phyloP scores from a whole-genome alignment of 352 stramenopile genomes.

The Phytophthora brassicae region DNA sequence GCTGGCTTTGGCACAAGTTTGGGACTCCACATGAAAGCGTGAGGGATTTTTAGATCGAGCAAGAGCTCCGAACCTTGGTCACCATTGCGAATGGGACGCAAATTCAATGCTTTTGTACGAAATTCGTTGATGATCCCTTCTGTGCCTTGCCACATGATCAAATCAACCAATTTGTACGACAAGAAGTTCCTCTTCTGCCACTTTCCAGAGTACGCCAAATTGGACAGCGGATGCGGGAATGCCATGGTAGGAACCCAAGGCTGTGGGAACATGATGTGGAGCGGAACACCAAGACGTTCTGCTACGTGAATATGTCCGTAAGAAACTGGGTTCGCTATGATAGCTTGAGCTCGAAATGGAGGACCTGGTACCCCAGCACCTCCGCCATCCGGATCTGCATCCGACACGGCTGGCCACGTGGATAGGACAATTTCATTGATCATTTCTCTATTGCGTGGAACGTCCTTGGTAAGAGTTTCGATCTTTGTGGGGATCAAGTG shows the following conservation, averaged over 20 bases:
- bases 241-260: constrained; percentile 82
- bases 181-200: constrained; percentile 62
- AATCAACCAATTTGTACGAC: constrained; percentile 85
- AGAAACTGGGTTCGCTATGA: constrained; percentile 92
- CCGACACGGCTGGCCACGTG: constrained; percentile 85
- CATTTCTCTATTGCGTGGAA: constrained; percentile 85
- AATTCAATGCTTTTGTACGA: constrained; percentile 51
- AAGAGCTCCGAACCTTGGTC: constrained; percentile 50
- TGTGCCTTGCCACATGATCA: constrained; percentile 64
- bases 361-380: constrained; percentile 34
- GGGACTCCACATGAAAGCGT: constrained; percentile 88
- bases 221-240: constrained; percentile 89
- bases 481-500: constrained; percentile 63
- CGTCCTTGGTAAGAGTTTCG: constrained; percentile 48
- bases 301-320: constrained; percentile 93
- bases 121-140: constrained; percentile 80
- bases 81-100: constrained; percentile 57
- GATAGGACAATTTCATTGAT: constrained; percentile 85
- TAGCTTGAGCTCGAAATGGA: constrained; percentile 85
- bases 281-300: constrained; percentile 86
- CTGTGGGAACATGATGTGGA: constrained; percentile 94
- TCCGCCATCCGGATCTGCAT: constrained; percentile 67
- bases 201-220: constrained; percentile 68
- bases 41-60: constrained; percentile 73
- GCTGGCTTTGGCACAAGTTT: constrained; percentile 81